These are phyloP conservation scores for Erythrophleum fordii DNA, from an alignment of 306 rosid species.

Conservation along the genomic window DNA sequence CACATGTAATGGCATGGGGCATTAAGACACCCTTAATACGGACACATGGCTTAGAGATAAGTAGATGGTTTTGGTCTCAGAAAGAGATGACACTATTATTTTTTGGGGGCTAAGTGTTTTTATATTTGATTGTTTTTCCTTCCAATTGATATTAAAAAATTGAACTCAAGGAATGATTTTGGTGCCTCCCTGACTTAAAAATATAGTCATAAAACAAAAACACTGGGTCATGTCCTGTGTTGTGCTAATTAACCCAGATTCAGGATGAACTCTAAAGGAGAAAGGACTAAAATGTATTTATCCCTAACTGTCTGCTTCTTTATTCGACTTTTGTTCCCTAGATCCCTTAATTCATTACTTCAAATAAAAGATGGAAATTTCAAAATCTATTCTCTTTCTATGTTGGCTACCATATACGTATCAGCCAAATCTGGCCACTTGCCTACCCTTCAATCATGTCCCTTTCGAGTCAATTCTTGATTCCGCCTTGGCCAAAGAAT, in stretches of 20 bases:
- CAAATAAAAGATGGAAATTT: not conserved
- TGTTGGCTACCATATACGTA: not conserved
- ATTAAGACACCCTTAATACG: conserved; percentile 44
- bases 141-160: conserved; percentile 25
- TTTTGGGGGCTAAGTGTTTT: not conserved
- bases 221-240: no score
- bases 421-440: not conserved
- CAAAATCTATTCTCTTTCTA: not conserved
- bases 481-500: not conserved
- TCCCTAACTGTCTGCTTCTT: not conserved
- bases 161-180: not conserved
- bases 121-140: conserved; percentile 17
- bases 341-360: not conserved
- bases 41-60: conserved; percentile 50
- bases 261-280: not conserved
- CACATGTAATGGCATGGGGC: conserved; percentile 27
- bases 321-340: not conserved
- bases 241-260: not conserved
- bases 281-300: not conserved
- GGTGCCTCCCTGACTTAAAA: no score
- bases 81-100: conserved; percentile 47
- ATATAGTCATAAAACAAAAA: not conserved
- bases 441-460: not conserved
- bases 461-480: not conserved
- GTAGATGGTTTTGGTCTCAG: conserved; percentile 47